Percentiles rank a stretch among this genome's conserved stretches.
phyloP scores from a whole-genome alignment of 441 rosid genomes.

The Populus tomentosa region DNA sequence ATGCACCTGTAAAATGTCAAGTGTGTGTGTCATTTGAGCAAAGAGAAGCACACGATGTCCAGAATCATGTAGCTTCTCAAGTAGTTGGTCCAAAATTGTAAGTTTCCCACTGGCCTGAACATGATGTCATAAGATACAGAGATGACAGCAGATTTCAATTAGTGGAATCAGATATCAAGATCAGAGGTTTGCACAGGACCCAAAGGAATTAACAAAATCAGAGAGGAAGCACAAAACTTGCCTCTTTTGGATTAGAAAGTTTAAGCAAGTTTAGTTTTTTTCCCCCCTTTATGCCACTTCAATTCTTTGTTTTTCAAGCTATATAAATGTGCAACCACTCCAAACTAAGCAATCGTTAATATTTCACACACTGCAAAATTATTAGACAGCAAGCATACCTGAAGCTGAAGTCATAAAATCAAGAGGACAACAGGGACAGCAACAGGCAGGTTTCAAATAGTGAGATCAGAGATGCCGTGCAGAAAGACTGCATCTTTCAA shows the following conservation, averaged over 20 bases:
- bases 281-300: too few relatives aligned
- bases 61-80: constrained; percentile 50
- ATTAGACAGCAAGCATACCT: not conserved
- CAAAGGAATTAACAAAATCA: not conserved
- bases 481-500: not conserved
- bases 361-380: constrained; percentile 1
- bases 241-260: not conserved
- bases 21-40: constrained; percentile 91
- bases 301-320: too few relatives aligned
- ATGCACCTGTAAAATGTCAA: constrained; percentile 84
- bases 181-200: not conserved
- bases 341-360: not conserved
- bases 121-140: not conserved
- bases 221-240: not conserved
- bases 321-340: not conserved
- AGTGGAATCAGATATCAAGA: not conserved
- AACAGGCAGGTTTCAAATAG: not conserved
- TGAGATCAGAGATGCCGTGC: not conserved
- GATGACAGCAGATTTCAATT: not conserved
- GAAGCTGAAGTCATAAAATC: not conserved
- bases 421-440: not conserved
- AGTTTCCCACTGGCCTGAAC: constrained; percentile 85
- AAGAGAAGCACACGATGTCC: constrained; percentile 89
- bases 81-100: constrained; percentile 66
- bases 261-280: too few relatives aligned